phyloP scores from a whole-genome alignment of 192 early-diverging fungal genomes.

The Backusella macrospora region DNA sequence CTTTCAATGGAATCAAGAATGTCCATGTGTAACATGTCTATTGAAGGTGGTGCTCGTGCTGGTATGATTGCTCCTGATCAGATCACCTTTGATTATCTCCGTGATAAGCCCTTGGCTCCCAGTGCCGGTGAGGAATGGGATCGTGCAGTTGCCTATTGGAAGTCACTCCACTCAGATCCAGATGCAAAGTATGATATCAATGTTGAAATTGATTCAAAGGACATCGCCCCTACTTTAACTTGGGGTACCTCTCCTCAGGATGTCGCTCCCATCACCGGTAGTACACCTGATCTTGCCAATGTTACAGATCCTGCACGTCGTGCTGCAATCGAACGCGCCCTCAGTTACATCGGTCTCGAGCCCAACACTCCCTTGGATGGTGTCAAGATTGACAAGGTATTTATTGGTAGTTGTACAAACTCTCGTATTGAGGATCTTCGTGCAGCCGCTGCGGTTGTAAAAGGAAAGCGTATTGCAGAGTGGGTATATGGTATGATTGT shows the following conservation, averaged over 20 bases:
- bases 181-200: slow-evolving; percentile 66
- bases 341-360: slow-evolving; percentile 66
- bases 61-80: slow-evolving; percentile 76
- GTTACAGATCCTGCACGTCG: slow-evolving; percentile 44
- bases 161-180: slow-evolving; percentile 57
- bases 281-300: slow-evolving; percentile 60
- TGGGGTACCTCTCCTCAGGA: slow-evolving; percentile 77
- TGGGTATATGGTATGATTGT: slow-evolving; percentile 72
- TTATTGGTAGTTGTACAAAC: slow-evolving; percentile 77
- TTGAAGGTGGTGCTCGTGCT: slow-evolving; percentile 73
- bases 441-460: slow-evolving; percentile 59
- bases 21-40: slow-evolving; percentile 80
- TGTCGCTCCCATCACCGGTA: slow-evolving; percentile 61
- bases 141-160: slow-evolving; percentile 64
- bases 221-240: slow-evolving; percentile 65
- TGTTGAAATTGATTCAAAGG: slow-evolving; percentile 57
- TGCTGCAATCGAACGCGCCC: slow-evolving; percentile 55
- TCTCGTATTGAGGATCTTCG: slow-evolving; percentile 76
- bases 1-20: slow-evolving; percentile 72
- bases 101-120: slow-evolving; percentile 63
- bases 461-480: slow-evolving; percentile 60
- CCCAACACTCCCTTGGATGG: slow-evolving; percentile 60
- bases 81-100: slow-evolving; percentile 69
- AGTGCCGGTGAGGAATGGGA: slow-evolving; percentile 59
- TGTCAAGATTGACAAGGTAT: slow-evolving; percentile 70